A percentile compares a stretch with the other conserved stretches of the same genome.
Conservation (phyloP, 768 basidiomycete species). For the Boletus subcaerulescens region DNA sequence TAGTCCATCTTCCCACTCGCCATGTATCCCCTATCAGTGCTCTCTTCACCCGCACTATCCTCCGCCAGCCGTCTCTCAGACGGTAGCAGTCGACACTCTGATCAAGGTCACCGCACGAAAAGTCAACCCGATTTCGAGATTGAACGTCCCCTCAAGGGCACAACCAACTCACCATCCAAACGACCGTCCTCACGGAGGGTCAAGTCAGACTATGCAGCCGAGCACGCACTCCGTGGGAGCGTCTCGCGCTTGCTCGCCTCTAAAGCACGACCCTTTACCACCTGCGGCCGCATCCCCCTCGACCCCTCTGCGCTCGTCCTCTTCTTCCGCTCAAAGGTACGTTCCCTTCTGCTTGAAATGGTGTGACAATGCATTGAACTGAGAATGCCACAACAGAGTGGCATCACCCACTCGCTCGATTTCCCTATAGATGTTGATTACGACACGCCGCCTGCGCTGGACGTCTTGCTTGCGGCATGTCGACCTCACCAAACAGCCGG, state of each 20-base stretch:
- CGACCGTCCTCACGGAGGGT: conserved; percentile 31
- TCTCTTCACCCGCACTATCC: conserved; percentile 33
- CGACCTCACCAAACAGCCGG: conserved; percentile 59
- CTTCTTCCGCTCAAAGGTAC: conserved; percentile 78
- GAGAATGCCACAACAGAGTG: conserved; percentile 45
- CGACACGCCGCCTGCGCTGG: conserved; percentile 71
- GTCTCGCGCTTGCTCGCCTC: conserved; percentile 54
- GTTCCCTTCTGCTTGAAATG: conserved; percentile 11
- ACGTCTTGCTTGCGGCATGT: conserved; percentile 74
- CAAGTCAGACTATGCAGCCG: conserved; percentile 48
- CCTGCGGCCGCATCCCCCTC: conserved; percentile 66
- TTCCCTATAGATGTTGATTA: conserved; percentile 79
- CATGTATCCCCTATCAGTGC: conserved; percentile 30
- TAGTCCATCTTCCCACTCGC: conserved; percentile 4
- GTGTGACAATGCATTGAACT: neutral
- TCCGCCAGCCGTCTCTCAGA: conserved; percentile 37
- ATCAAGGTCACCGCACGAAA: conserved; percentile 36
- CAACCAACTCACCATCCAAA: conserved; percentile 24
- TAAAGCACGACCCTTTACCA: conserved; percentile 61
- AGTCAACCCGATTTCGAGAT: conserved; percentile 62
- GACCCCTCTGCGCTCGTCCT: conserved; percentile 65
- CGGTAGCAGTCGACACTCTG: conserved; percentile 36
- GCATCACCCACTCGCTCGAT: conserved; percentile 76
- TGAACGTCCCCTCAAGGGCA: conserved; percentile 48
- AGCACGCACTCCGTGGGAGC: conserved; percentile 51